phyloP scores from a whole-genome alignment of 768 basidiomycete genomes.

The Lentinus tigrinus region DNA sequence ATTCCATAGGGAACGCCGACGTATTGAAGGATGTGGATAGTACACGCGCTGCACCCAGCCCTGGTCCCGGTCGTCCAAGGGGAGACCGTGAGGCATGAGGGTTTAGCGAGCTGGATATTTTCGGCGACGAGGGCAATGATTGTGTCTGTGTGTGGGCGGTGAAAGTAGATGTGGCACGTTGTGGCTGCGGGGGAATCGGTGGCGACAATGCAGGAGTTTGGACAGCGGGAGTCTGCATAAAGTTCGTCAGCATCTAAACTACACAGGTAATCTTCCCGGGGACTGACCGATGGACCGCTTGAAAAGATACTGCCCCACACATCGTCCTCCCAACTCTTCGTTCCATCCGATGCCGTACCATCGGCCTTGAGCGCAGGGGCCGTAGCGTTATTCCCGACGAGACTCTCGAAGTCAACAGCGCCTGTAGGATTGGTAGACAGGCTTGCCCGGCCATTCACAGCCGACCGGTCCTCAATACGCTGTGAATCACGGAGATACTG shows the following conservation, averaged over 20 bases:
- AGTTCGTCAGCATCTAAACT: background rate
- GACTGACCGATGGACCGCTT: conserved; percentile 36
- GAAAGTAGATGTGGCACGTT: conserved; percentile 11
- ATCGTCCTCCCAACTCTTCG: conserved; percentile 73
- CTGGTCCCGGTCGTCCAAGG: conserved; percentile 16
- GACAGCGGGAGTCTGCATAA: conserved; percentile 13
- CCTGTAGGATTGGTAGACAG: conserved; percentile 37
- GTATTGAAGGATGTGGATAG: conserved; percentile 36
- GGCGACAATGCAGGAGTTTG: conserved; percentile 31
- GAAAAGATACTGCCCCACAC: conserved; percentile 80
- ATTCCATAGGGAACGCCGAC: conserved; percentile 23
- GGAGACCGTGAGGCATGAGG: conserved; percentile 10
- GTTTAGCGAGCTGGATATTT: conserved; percentile 20
- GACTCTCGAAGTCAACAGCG: conserved; percentile 80
- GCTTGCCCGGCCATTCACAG: conserved; percentile 39
- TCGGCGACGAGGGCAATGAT: conserved; percentile 41
- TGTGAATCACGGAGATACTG: conserved; percentile 93
- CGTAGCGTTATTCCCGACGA: conserved; percentile 54
- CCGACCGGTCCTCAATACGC: conserved; percentile 78
- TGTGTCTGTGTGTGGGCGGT: conserved; percentile 27
- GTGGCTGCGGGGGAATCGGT: conserved; percentile 14
- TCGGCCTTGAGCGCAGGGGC: conserved; percentile 47
- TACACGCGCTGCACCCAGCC: conserved; percentile 38
- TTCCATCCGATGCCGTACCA: conserved; percentile 33
- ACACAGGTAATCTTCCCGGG: background rate